Base-by-base conservation (phyloP, 805 yeast species). In the Blastobotrys mokoenaii region DNA sequence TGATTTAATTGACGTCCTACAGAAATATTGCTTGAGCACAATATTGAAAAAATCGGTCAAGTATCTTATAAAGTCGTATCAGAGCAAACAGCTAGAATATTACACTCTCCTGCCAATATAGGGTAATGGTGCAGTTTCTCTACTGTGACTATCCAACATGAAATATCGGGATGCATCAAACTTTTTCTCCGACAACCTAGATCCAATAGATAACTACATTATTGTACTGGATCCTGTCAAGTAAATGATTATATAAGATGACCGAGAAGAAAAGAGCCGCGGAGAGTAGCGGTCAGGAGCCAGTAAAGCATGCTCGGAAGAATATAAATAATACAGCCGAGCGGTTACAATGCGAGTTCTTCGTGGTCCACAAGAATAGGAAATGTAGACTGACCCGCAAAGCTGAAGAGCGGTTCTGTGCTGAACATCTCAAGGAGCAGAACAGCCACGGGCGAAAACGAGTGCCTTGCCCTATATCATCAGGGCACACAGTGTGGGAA, bases 391-490 rank as follows among this genome's bases (percentile, higher is more conserved):
- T 82, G 72, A 80, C 79, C 48, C 65, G 83, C 29, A 71, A 73
- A 46, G 61, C 66, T 9, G 73, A 63, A 27, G 69, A 68, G 17
- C 59, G 60, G 34, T 81, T 60, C 55, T 84, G 94, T 60, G 75
- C 82, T 7, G 82, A 82, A 51, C 94, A 84, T 59, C 50, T 72
- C 56, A 31, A 45, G 40, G 11, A 43, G 46, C 18, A 51, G 49
- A 43, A 45, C 50, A 40, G 48, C 41, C 10, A 54, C 54, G 37
- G 61, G 50, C 38, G 60, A 47, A 22, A 62, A 59, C 64, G 95
- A 46, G 71, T 87, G 0, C 76, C 80, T 5, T 87, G 96, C 63
- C 87, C 96, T 0, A 58, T 81, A 25, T 95, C 86, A 60, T 77
- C 82, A 1, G 71, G 76, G 2, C 96, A 87, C 60, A 73, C 81